Base-by-base conservation (phyloP, 495 filamentous ascomycete species). In the Bathelium albidoporum region DNA sequence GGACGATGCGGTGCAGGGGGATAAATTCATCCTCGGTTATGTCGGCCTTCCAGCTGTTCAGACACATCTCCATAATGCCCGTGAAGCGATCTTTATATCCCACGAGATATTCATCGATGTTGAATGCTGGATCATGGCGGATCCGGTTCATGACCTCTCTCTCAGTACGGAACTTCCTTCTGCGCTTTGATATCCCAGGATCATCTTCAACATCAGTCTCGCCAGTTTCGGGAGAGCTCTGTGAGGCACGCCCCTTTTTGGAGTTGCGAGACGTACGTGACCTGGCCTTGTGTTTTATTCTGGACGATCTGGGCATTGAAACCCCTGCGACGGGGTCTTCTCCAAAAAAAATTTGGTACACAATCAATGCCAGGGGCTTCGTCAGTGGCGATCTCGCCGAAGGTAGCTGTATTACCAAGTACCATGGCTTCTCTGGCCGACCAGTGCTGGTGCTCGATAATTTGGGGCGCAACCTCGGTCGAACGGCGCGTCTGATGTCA, bases 1-100 rank as follows among this genome's bases (percentile, higher is more conserved):
- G 90, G 59, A 88, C 59, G 58, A 93, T 86, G 3, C 90, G 80
- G 74, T 93, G 89, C 73, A 87, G 82, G 9, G 90, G 90, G 66
- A 93, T 92, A 69, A 91, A 93, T 65, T 92, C 89, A 67, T 93
- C 86, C 65, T 93, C 86, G 29, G 88, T 92, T 49, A 84, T 78
- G 64, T 93, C 89, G 22, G 75, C 81, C 74, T 87, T 89, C 89
- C 89, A 93, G 32, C 77, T 75, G 55, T 80, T 80, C 10, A 90
- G 73, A 5, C 75, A 69, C 60, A 84, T 82, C 73, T 92, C 88
- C 68, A 81, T 77, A 11, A 78, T 75, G 0, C 88, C 89, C 10
- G 81, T 65, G 62, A 90, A 91, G 14, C 89, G 80, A 68, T 94
- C 90, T 61, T 87, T 80, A 65, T 92, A 92, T 0, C 86, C 89